phyloP scores from a whole-genome alignment of 192 early-diverging fungal species.

The Phlyctochytrium planicorne region DNA sequence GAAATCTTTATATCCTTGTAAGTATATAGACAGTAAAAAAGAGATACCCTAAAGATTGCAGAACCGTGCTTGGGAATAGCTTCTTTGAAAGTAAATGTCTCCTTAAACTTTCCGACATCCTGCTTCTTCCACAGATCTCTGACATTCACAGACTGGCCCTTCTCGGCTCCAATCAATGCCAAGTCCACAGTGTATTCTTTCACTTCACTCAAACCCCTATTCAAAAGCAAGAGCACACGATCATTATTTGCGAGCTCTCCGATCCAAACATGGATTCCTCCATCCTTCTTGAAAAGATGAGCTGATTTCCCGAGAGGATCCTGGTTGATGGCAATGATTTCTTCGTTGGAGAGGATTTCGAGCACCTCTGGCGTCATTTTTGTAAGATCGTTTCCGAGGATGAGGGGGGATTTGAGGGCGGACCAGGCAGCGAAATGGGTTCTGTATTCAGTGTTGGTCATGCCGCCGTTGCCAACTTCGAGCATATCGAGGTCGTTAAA shows the following conservation, averaged over 20 bases:
- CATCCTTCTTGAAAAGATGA: slow-evolving; percentile 1
- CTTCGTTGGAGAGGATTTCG: slow-evolving; percentile 42
- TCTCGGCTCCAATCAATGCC: neutral
- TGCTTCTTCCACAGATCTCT: slow-evolving; percentile 31
- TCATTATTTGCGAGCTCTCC: slow-evolving; percentile 26
- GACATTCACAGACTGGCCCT: slow-evolving; percentile 13
- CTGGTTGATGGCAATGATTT: slow-evolving; percentile 63
- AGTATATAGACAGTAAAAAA: neutral
- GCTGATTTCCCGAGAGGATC: slow-evolving; percentile 49
- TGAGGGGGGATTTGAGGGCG: slow-evolving; percentile 56
- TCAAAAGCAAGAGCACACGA: slow-evolving; percentile 30
- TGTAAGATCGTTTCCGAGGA: slow-evolving; percentile 57
- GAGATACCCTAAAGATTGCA: neutral
- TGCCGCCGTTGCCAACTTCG: slow-evolving; percentile 53
- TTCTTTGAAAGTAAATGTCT: neutral
- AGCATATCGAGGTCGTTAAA: slow-evolving; percentile 60
- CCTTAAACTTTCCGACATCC: slow-evolving; percentile 22
- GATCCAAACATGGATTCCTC: slow-evolving; percentile 24
- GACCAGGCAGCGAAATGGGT: slow-evolving; percentile 60
- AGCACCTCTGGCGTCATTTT: slow-evolving; percentile 17
- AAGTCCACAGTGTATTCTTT: slow-evolving; percentile 24
- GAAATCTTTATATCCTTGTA: neutral
- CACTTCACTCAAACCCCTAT: slow-evolving; percentile 10
- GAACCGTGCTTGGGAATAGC: neutral
- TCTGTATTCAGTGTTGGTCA: slow-evolving; percentile 44